phyloP scores from a whole-genome alignment of 495 filamentous ascomycete genomes.

The Neurospora sp. region DNA sequence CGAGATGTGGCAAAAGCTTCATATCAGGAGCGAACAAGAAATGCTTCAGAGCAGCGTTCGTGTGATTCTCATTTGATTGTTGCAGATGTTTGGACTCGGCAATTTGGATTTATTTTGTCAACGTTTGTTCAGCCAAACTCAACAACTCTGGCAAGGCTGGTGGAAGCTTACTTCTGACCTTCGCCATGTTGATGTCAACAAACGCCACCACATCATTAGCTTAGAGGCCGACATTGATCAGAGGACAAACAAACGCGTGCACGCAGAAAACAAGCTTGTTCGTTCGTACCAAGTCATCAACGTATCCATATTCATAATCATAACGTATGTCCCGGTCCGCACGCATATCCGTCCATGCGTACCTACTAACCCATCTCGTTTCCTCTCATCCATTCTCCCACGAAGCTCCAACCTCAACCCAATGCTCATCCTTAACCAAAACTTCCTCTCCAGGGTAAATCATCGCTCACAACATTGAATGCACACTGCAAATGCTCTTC shows the following conservation, averaged over 20 bases:
- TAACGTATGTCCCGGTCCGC: not conserved
- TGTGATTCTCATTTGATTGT: no score
- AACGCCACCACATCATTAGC: no score
- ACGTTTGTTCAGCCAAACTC: not conserved
- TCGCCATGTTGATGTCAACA: not conserved
- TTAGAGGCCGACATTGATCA: no score
- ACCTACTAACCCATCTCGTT: not conserved
- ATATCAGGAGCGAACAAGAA: no score
- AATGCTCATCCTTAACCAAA: not conserved
- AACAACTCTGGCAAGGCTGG: not conserved
- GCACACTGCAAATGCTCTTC: not conserved
- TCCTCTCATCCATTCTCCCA: not conserved
- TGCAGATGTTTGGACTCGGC: no score
- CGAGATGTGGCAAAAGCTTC: no score
- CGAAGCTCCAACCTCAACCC: not conserved
- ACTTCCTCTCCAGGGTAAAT: not conserved
- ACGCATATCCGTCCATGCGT: not conserved
- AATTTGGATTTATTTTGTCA: not conserved
- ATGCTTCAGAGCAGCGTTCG: no score
- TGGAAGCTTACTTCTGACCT: not conserved
- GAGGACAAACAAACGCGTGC: not conserved
- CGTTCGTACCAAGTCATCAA: not conserved
- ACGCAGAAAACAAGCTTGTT: not conserved
- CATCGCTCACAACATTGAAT: not conserved
- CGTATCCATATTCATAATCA: not conserved